A percentile compares a stretch with the other conserved stretches of the same genome.
These are phyloP conservation scores for Mycosphaerella sp. DNA, from an alignment of 2,329 filamentous ascomycete genomes.

Conservation along the genomic window DNA sequence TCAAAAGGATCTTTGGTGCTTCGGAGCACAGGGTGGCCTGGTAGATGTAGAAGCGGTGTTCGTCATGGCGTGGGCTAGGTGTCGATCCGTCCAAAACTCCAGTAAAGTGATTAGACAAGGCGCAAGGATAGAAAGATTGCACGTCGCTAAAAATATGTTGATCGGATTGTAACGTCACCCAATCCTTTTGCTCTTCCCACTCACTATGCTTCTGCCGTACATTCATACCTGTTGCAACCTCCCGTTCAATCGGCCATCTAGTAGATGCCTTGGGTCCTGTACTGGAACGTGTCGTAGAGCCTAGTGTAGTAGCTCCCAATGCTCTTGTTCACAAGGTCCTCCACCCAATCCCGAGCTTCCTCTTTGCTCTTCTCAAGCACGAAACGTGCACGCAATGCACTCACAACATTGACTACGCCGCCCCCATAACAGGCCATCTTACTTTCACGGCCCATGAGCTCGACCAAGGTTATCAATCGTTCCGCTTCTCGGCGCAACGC, in stretches of 20 bases:
- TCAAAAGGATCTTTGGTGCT: too few relatives aligned
- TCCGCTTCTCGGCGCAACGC: constrained; percentile 72
- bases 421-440: constrained; percentile 80
- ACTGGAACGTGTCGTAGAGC: constrained; percentile 71
- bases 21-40: too few relatives aligned
- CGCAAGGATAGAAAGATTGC: too few relatives aligned
- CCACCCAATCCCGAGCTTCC: constrained; percentile 74
- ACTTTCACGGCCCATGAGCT: constrained; percentile 76
- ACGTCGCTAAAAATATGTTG: too few relatives aligned
- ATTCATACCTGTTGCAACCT: neutral
- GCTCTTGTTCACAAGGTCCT: constrained; percentile 74
- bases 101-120: too few relatives aligned
- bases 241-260: constrained; percentile 35
- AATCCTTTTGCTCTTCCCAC: neutral
- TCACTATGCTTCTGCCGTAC: neutral
- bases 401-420: constrained; percentile 65
- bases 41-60: too few relatives aligned
- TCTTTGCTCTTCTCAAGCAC: constrained; percentile 77
- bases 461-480: constrained; percentile 72
- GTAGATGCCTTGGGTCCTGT: constrained; percentile 82
- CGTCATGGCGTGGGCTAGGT: too few relatives aligned
- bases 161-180: neutral
- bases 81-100: too few relatives aligned
- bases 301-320: constrained; percentile 82
- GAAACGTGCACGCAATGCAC: constrained; percentile 65